These are phyloP conservation scores for Eustoma russellianum DNA, from an alignment of 257 asterid species.

Conservation along the genomic window DNA sequence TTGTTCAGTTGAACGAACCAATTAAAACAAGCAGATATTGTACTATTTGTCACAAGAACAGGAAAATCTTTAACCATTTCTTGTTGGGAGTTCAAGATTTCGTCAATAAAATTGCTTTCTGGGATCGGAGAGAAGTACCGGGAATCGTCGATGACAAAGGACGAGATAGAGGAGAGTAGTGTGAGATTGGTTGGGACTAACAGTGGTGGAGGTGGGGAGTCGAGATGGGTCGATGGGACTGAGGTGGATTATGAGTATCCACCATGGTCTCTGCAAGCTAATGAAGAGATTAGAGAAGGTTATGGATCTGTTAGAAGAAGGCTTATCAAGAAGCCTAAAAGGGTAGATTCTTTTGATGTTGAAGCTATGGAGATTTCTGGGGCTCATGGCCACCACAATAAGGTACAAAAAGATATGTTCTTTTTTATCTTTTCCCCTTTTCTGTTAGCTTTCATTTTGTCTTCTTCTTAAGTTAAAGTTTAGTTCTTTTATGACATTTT, in stretches of 20 bases:
- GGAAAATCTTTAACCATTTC: background rate
- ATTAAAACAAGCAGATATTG: constrained; percentile 1
- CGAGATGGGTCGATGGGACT: constrained; percentile 98
- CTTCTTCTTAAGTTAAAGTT: background rate
- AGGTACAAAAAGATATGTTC: constrained; percentile 29
- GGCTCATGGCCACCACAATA: constrained; percentile 42
- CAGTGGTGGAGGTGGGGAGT: constrained; percentile 37
- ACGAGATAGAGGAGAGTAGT: constrained; percentile 59
- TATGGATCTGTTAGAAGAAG: constrained; percentile 66
- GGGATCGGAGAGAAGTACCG: background rate
- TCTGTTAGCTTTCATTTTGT: no score
- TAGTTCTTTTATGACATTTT: background rate
- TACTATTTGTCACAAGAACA: constrained; percentile 8
- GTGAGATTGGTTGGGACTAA: constrained; percentile 38
- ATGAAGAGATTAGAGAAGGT: constrained; percentile 38
- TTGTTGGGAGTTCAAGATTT: background rate
- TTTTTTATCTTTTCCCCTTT: background rate
- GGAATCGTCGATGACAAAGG: constrained; percentile 36
- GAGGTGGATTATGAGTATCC: constrained; percentile 71
- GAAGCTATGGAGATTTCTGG: constrained; percentile 81
- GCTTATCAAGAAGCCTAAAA: constrained; percentile 66
- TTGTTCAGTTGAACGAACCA: background rate
- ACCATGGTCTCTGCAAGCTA: constrained; percentile 36
- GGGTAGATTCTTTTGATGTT: constrained; percentile 81
- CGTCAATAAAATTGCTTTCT: constrained; percentile 1